phyloP scores from a whole-genome alignment of 768 basidiomycete species.

The Xerocomellus intermedius region DNA sequence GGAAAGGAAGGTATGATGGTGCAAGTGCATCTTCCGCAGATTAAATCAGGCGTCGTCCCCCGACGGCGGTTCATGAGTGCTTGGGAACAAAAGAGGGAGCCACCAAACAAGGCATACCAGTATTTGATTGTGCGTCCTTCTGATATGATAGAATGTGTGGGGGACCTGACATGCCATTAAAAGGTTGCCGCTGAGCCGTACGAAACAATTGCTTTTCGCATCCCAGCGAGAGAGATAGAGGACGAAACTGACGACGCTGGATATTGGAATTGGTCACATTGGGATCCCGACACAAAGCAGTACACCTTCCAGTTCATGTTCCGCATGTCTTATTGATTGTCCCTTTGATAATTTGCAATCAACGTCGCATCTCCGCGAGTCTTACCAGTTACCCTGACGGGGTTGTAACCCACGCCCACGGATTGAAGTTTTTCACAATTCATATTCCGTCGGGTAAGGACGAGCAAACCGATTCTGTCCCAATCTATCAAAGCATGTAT shows the following conservation, averaged over 20 bases:
- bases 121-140: slow-evolving; percentile 82
- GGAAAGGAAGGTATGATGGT: slow-evolving; percentile 97
- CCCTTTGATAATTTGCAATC: slow-evolving; percentile 10
- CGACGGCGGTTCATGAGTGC: slow-evolving; percentile 93
- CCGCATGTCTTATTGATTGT: slow-evolving; percentile 46
- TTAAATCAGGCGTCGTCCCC: slow-evolving; percentile 81
- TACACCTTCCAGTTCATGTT: slow-evolving; percentile 99
- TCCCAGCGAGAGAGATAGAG: slow-evolving; percentile 96
- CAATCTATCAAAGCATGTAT: not conserved
- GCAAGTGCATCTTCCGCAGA: slow-evolving; percentile 93
- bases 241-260: slow-evolving; percentile 89
- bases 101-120: slow-evolving; percentile 94
- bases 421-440: not conserved
- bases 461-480: not conserved
- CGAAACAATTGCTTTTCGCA: slow-evolving; percentile 98
- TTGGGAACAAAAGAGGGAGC: slow-evolving; percentile 95
- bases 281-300: slow-evolving; percentile 99
- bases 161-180: slow-evolving; percentile 30
- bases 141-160: not conserved
- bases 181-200: slow-evolving; percentile 99
- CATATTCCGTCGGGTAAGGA: slow-evolving; percentile 1
- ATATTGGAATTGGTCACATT: slow-evolving; percentile 97
- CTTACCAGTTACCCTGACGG: not conserved
- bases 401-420: not conserved
- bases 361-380: not conserved